These are phyloP conservation scores for Hanseniaspora singularis DNA, from an alignment of 805 yeast genomes.

Conservation along the genomic window DNA sequence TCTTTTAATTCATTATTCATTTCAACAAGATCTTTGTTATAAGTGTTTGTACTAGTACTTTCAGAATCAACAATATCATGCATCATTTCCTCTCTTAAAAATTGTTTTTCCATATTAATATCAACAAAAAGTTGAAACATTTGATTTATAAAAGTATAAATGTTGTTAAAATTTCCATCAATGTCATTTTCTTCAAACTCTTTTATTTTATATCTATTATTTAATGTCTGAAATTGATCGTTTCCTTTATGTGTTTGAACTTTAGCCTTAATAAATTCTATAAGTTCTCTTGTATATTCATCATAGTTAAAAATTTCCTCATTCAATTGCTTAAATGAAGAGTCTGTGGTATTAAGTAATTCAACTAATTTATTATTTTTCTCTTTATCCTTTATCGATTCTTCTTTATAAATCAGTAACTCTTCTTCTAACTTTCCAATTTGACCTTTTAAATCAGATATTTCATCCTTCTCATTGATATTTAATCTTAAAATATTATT, in stretches of 20 bases:
- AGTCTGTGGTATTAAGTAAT: background rate
- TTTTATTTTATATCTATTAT: conserved; percentile 5
- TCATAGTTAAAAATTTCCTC: background rate
- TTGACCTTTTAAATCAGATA: no score
- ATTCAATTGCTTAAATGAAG: background rate
- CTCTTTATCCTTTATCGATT: background rate
- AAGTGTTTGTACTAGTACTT: background rate
- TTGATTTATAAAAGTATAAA: conserved; percentile 2
- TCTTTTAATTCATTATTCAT: background rate
- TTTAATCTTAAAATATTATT: no score
- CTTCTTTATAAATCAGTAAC: no score
- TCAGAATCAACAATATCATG: conserved; percentile 10
- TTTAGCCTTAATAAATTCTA: background rate
- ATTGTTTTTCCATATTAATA: conserved; percentile 10
- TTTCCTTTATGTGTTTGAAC: background rate
- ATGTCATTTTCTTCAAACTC: background rate
- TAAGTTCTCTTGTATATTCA: conserved; percentile 1
- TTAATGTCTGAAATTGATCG: conserved; percentile 8
- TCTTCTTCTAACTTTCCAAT: background rate
- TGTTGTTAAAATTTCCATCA: conserved; percentile 7
- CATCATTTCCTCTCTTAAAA: conserved; percentile 12
- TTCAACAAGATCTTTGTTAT: background rate
- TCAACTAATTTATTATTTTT: conserved; percentile 1
- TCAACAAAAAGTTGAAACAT: conserved; percentile 7
- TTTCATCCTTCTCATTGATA: no score